Conservation (phyloP, 768 basidiomycete genomes). For the Tricholoma flavovirens region DNA sequence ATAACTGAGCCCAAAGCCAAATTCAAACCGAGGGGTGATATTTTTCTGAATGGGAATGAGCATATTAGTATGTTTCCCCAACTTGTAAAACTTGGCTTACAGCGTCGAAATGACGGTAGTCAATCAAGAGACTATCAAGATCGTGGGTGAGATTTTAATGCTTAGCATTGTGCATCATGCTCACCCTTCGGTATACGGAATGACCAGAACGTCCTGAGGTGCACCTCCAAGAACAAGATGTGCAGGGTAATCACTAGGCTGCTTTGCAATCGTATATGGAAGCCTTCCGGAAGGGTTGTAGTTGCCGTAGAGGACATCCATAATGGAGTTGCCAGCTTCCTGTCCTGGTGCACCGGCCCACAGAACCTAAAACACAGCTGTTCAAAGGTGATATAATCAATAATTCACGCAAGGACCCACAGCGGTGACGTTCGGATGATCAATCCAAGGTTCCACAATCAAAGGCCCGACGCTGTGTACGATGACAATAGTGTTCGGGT, state of each 20-base stretch:
- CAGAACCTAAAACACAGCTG: conserved; percentile 33
- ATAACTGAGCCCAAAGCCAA: conserved; percentile 88
- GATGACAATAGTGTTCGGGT: conserved; percentile 70
- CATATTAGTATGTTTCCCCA: neutral
- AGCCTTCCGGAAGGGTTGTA: conserved; percentile 66
- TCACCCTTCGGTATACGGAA: conserved; percentile 55
- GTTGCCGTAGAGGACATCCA: conserved; percentile 64
- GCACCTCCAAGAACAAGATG: conserved; percentile 36
- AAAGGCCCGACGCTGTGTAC: conserved; percentile 59
- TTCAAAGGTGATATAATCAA: conserved; percentile 14
- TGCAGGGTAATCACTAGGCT: conserved; percentile 50
- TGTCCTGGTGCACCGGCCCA: conserved; percentile 69
- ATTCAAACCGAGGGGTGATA: conserved; percentile 79
- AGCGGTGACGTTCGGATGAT: conserved; percentile 67
- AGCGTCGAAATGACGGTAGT: conserved; percentile 69
- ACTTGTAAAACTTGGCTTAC: conserved; percentile 31
- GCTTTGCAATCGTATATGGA: conserved; percentile 72
- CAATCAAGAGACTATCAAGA: conserved; percentile 47
- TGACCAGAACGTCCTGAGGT: conserved; percentile 34
- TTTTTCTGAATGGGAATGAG: conserved; percentile 38
- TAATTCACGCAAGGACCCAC: conserved; percentile 32
- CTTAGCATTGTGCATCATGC: conserved; percentile 4
- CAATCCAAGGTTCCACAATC: conserved; percentile 62
- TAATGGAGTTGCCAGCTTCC: conserved; percentile 66
- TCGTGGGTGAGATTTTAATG: neutral